Conservation (phyloP, 768 basidiomycete species). For the Candolleomyces efflorescens region DNA sequence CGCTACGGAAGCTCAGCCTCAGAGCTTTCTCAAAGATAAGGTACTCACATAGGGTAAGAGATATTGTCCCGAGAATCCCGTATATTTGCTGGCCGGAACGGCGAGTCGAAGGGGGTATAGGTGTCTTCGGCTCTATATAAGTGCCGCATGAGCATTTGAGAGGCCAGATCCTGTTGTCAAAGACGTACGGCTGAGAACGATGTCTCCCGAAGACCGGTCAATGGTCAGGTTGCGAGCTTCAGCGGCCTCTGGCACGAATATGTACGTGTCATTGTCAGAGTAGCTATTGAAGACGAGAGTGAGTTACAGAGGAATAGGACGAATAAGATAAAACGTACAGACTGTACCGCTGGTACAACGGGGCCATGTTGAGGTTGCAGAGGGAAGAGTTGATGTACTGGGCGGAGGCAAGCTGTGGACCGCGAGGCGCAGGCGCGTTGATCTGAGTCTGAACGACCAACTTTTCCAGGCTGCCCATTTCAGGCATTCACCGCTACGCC, state of each 20-base stretch:
- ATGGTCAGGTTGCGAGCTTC: constrained; percentile 67
- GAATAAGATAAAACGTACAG: constrained; percentile 40
- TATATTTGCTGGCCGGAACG: constrained; percentile 65
- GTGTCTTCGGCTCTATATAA: constrained; percentile 46
- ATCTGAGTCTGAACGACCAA: constrained; percentile 34
- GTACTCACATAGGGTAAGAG: constrained; percentile 66
- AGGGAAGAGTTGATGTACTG: constrained; percentile 20
- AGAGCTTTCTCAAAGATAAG: constrained; percentile 1
- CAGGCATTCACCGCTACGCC: constrained; percentile 17
- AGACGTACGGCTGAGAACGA: constrained; percentile 61
- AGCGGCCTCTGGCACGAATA: constrained; percentile 63
- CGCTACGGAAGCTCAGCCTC: constrained; percentile 41
- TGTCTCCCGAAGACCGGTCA: constrained; percentile 70
- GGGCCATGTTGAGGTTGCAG: constrained; percentile 45
- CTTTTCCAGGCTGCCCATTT: constrained; percentile 15
- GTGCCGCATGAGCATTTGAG: constrained; percentile 1
- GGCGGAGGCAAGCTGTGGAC: constrained; percentile 13
- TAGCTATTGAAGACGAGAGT: constrained; percentile 40
- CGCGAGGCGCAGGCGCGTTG: constrained; percentile 25
- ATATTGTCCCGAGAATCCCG: constrained; percentile 73
- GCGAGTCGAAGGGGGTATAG: constrained; percentile 49
- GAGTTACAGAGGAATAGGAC: constrained; percentile 10
- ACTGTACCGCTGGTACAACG: constrained; percentile 66
- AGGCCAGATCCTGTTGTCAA: neutral
- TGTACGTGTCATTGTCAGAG: constrained; percentile 70